Base-by-base conservation (phyloP, 805 yeast genomes). In the Lipomyces spencermartinsiae region DNA sequence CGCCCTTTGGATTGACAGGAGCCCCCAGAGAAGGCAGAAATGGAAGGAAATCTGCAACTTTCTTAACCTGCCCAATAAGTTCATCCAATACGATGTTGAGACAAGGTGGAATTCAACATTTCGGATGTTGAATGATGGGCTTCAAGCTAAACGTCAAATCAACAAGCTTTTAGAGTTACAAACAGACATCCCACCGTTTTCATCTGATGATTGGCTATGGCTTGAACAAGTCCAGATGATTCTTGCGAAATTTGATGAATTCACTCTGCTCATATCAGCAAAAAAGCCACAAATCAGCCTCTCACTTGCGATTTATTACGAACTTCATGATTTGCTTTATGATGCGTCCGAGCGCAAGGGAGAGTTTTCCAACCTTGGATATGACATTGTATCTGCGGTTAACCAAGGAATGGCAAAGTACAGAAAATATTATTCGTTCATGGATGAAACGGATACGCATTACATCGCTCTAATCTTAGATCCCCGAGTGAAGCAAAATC, bases 91-190 rank as follows among this genome's bases (percentile, higher is more conserved):
- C 33, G 49, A 58, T 35, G 61, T 58, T 34, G 61, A 58, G 25
- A 58, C 61, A 58, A 31, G 61, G n/a, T 58, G 51, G 51, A 58
- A 58, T 58, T 58, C 61, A 12, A 58, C 61, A n/a, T 58, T 31
- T 37, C 43, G 49, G 46, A 58, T 35, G 53, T 35, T 58, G 49
- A 25, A 33, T 22, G 39, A 25, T 19, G 19, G 49, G 10, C 31
- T 58, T 33, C 34, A 35, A 35, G 49, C 49, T 8, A 58, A 58
- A 35, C 22, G 39, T 3, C 61, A 58, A 58, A 58, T 58, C 49
- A 58, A 58, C 49, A 31, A 22, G 19, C 34, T 34, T 34, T 35
- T 58, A 34, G 53, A 58, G 31, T 10, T 34, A 43, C 43, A 33
- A 34, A 58, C 19, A 22, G 39, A 34, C 14, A 16, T 58, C 25